These are phyloP conservation scores for Colletotrichum gigasporum DNA, from an alignment of 2,329 filamentous ascomycete genomes.

Conservation along the genomic window DNA sequence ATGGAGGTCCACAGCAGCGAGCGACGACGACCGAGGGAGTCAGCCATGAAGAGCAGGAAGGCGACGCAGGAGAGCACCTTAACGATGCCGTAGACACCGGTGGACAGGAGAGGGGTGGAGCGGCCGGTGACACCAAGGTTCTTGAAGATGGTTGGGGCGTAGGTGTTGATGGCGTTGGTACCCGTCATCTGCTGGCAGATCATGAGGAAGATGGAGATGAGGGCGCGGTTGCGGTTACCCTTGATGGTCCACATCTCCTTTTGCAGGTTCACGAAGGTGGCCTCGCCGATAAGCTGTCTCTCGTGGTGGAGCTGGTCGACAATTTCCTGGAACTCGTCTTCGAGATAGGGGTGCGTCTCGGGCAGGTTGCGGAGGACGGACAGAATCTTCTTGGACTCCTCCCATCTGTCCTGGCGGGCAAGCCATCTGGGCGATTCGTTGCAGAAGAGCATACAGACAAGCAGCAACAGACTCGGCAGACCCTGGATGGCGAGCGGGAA, in stretches of 20 bases:
- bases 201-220: conserved; percentile 65
- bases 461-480: conserved; percentile 68
- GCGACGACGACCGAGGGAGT: conserved; percentile 67
- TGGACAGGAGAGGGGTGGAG: conserved; percentile 65
- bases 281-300: conserved; percentile 56
- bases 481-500: conserved; percentile 71
- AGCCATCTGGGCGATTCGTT: conserved; percentile 73
- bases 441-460: conserved; percentile 68
- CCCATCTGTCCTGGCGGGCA: conserved; percentile 71
- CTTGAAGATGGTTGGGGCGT: conserved; percentile 45
- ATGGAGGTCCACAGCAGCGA: conserved; percentile 69
- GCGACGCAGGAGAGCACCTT: conserved; percentile 66
- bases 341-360: conserved; percentile 61
- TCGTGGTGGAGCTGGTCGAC: conserved; percentile 65
- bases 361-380: conserved; percentile 64
- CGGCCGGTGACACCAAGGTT: conserved; percentile 53
- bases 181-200: conserved; percentile 75
- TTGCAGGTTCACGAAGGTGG: conserved; percentile 60
- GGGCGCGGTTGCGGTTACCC: conserved; percentile 65
- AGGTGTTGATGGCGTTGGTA: conserved; percentile 48
- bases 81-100: conserved; percentile 70
- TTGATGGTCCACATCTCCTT: conserved; percentile 67
- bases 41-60: conserved; percentile 69
- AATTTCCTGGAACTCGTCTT: conserved; percentile 65
- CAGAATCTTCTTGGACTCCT: conserved; percentile 65